Evolutionary conservation across 164 flowering plant genomes (phyloP).

Genomic region (Platanus orientalis): DNA sequence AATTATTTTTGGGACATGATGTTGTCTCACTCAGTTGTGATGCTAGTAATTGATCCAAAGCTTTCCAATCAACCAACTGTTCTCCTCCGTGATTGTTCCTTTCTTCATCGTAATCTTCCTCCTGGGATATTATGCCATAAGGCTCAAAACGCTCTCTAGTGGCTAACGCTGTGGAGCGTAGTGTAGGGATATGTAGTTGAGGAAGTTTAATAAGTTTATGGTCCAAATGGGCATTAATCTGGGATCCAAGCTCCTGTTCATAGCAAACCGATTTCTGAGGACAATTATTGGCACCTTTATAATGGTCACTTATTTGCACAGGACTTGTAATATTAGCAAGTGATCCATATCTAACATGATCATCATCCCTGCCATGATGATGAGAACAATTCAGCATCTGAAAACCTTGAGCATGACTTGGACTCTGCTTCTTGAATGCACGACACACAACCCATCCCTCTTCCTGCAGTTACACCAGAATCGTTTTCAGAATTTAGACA

Average conservation of each 20-base stretch:
- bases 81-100: slow-evolving; percentile 20
- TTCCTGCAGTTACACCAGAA: slow-evolving; percentile 41
- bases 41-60: slow-evolving; percentile 41
- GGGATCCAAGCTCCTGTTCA: slow-evolving; percentile 19
- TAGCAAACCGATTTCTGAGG: slow-evolving; percentile 15
- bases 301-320: slow-evolving; percentile 11
- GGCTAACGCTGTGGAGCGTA: slow-evolving; percentile 42
- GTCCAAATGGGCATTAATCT: slow-evolving; percentile 18
- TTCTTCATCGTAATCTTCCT: slow-evolving; percentile 18
- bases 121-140: not conserved
- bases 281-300: slow-evolving; percentile 17
- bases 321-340: slow-evolving; percentile 15
- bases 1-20: too few relatives aligned
- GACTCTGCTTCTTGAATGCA: slow-evolving; percentile 77
- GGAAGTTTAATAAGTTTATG: slow-evolving; percentile 48
- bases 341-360: slow-evolving; percentile 12
- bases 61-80: slow-evolving; percentile 47
- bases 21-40: slow-evolving; percentile 34
- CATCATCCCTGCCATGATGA: slow-evolving; percentile 19
- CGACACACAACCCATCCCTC: slow-evolving; percentile 98
- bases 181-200: slow-evolving; percentile 45
- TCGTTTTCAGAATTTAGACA: not conserved
- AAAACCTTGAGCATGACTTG: slow-evolving; percentile 51
- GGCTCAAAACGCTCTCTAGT: slow-evolving; percentile 25
- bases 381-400: slow-evolving; percentile 44